Conservation (phyloP, 352 stramenopile species). For the Peronospora belbahrii region DNA sequence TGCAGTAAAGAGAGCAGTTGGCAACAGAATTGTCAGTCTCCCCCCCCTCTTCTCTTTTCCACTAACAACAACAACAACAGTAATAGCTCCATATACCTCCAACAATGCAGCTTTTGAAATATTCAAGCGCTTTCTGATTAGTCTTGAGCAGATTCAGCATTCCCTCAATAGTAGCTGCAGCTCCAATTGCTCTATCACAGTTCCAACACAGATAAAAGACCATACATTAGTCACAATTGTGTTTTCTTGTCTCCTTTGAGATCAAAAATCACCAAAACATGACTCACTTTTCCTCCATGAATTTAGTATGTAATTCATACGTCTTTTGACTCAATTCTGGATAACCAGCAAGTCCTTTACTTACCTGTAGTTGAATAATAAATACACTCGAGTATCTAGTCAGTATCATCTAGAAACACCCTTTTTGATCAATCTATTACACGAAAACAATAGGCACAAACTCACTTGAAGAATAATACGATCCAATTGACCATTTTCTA, state of each 20-base stretch:
- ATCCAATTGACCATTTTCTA: conserved; percentile 39
- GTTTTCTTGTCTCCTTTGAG: too few species aligned
- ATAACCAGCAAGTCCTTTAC: conserved; percentile 32
- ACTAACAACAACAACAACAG: neutral
- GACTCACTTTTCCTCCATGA: conserved; percentile 51
- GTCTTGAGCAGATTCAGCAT: conserved; percentile 40
- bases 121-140: conserved; percentile 37
- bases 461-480: conserved; percentile 40
- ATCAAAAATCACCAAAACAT: neutral
- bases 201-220: neutral
- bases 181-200: conserved; percentile 30
- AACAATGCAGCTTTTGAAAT: conserved; percentile 60
- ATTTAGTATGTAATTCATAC: conserved; percentile 34
- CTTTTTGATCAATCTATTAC: too few species aligned
- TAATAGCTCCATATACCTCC: conserved; percentile 28
- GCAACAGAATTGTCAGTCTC: neutral
- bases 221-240: neutral
- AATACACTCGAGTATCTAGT: too few species aligned
- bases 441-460: too few species aligned
- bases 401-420: too few species aligned
- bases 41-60: neutral
- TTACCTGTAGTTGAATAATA: conserved; percentile 36
- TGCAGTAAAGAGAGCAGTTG: conserved; percentile 2
- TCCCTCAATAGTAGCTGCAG: conserved; percentile 35
- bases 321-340: conserved; percentile 37